Conservation (phyloP, 2,329 filamentous ascomycete species). For the Botryotinia globosa region DNA sequence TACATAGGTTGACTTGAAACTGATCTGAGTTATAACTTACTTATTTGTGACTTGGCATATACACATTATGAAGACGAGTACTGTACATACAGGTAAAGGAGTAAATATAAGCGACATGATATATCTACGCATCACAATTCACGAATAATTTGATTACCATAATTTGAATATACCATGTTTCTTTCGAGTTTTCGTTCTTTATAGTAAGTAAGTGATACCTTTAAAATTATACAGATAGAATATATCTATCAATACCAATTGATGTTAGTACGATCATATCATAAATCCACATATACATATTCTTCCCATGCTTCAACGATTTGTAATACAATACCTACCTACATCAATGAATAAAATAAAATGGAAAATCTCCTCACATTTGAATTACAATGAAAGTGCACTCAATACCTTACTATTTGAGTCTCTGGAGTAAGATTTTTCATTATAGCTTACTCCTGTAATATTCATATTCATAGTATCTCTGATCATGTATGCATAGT, state of each 20-base stretch:
- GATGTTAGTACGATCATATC: background rate
- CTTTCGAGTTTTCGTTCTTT: background rate
- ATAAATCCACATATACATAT: background rate
- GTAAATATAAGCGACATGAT: background rate
- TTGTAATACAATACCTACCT: background rate
- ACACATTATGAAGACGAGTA: background rate
- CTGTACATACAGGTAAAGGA: too few relatives aligned
- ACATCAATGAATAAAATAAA: background rate
- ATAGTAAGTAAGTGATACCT: too few relatives aligned
- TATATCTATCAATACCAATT: background rate
- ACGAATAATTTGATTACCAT: background rate
- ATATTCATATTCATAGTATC: background rate
- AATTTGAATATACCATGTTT: background rate
- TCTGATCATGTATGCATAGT: background rate
- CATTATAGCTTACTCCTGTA: background rate
- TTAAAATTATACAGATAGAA: too few relatives aligned
- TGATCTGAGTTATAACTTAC: background rate
- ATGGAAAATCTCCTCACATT: background rate
- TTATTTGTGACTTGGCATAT: too few relatives aligned
- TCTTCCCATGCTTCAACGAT: background rate
- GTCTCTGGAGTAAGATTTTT: background rate
- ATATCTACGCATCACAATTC: background rate
- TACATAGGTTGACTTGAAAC: background rate
- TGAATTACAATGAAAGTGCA: background rate
- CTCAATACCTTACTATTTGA: background rate